Percentiles rank a stretch among this genome's conserved stretches.
phyloP scores from a whole-genome alignment of 75 land plant genomes.

The Chamaecyparis obtusa region DNA sequence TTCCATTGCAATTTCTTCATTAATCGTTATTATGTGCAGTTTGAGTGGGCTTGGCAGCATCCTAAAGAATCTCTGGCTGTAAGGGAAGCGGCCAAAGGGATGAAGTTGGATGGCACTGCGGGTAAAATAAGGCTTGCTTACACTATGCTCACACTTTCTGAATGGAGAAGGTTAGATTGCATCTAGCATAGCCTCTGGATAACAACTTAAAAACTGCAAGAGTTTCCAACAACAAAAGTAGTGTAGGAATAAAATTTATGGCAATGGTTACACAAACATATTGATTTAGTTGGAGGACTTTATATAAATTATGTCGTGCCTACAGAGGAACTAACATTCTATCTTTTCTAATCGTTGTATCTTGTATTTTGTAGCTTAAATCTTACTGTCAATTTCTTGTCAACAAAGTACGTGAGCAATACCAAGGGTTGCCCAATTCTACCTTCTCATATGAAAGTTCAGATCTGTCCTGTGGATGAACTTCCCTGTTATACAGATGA shows the following conservation, averaged over 20 bases:
- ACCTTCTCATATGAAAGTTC: slow-evolving; percentile 73
- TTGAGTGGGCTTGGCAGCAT: slow-evolving; percentile 99
- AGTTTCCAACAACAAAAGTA: background rate
- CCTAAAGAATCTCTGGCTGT: slow-evolving; percentile 79
- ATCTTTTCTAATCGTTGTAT: slow-evolving; percentile 5
- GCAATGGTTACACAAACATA: background rate
- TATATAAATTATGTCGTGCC: background rate
- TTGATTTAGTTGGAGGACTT: background rate
- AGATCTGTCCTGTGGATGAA: slow-evolving; percentile 62
- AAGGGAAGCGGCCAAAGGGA: slow-evolving; percentile 56
- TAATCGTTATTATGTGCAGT: slow-evolving; percentile 36
- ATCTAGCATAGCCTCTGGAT: background rate
- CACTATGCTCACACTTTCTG: slow-evolving; percentile 80
- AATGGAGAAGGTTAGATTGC: slow-evolving; percentile 63
- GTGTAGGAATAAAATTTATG: background rate
- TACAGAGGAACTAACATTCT: background rate
- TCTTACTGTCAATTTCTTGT: slow-evolving; percentile 85
- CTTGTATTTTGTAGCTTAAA: slow-evolving; percentile 40
- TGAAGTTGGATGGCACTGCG: slow-evolving; percentile 54
- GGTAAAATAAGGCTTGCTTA: slow-evolving; percentile 77
- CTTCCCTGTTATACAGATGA: slow-evolving; percentile 60
- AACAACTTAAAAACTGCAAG: background rate
- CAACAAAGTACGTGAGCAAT: slow-evolving; percentile 58
- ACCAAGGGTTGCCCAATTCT: slow-evolving; percentile 64
- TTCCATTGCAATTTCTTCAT: background rate